Percentiles rank a stretch among this genome's conserved stretches.
These are phyloP conservation scores for Eucalyptus paniculata DNA, from an alignment of 345 rosid genomes.

Conservation along the genomic window DNA sequence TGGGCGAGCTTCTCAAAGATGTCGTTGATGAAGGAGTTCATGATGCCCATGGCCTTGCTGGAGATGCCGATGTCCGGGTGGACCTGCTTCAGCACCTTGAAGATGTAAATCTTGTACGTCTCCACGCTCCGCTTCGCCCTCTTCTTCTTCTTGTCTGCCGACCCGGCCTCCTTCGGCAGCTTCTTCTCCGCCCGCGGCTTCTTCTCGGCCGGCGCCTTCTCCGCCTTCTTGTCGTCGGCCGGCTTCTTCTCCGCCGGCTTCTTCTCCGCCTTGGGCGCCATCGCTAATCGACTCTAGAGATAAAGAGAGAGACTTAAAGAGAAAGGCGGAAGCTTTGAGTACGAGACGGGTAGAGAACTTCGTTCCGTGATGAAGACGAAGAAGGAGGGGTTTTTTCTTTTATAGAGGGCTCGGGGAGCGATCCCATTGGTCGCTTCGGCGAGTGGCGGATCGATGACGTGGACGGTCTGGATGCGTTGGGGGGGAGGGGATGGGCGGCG, in stretches of 20 bases:
- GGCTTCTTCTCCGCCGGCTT: conserved; percentile 7
- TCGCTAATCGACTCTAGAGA: background rate
- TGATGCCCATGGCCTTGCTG: conserved; percentile 16
- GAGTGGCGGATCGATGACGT: conserved; percentile 13
- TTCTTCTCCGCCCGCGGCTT: conserved; percentile 21
- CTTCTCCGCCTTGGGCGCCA: conserved; percentile 26
- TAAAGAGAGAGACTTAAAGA: background rate
- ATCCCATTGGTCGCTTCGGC: background rate
- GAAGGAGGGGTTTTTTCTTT: background rate
- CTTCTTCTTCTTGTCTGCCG: conserved; percentile 22
- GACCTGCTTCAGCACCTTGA: conserved; percentile 27
- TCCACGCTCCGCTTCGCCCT: conserved; percentile 14
- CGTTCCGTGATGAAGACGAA: background rate
- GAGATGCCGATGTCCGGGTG: conserved; percentile 27
- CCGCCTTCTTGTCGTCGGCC: conserved; percentile 5
- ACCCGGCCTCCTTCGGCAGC: conserved; percentile 6
- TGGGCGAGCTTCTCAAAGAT: conserved; percentile 27
- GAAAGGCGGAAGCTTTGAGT: background rate
- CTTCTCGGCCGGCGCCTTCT: conserved; percentile 19
- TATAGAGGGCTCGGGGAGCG: background rate
- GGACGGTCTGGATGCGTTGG: background rate
- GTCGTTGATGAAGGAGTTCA: conserved; percentile 19
- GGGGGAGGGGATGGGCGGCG: background rate
- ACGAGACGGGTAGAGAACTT: background rate
- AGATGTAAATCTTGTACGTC: conserved; percentile 31